Evolutionary conservation across 371 early-diverging fungal genomes (phyloP), one percentile per base, ranked within the genome.

Genomic region (Encephalitozoon hellem): DNA sequence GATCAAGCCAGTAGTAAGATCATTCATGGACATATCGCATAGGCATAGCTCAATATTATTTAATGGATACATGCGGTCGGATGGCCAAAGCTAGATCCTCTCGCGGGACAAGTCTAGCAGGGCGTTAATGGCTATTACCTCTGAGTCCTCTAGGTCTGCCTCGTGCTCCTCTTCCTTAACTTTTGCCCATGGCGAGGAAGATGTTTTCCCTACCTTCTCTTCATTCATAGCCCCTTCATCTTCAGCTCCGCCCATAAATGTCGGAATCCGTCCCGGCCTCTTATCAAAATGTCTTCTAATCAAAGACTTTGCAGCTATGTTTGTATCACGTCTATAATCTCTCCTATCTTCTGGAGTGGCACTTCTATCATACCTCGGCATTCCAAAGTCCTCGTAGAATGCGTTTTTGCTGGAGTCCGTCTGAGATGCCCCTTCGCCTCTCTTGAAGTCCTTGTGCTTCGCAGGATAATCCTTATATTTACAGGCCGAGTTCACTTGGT

Each of bases 241-340:
- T 59, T 47, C 49, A 15, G 34, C 12, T 6, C 15, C 59, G 34
- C 0, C 15, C 15, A 59, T 59, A 34, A 59, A 59, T 38, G n/a
- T 6, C 15, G 59, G 59, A 34, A 59, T 59, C 34, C 11, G 32
- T 5, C 59, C 15, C 12, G 38, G 30, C 21, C 59, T 59, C 15
- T 38, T 59, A n/a, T 59, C 59, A 34, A 59, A 59, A 12, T 32
- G 59, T n/a, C 59, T 59, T 34, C 59, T 59, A n/a, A 38, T 30
- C 59, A 59, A 34, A n/a, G 34, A 59, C 32, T 30, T 59, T 38
- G 38, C 15, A 12, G 21, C 49, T 47, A 15, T 18, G 8, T 47
- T 47, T 47, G 49, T 47, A 21, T 47, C 18, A 15, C 15, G 49
- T 47, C 49, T 47, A 47, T 47, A 18, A 15, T 18, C 15, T 3